Base-by-base conservation (phyloP, 345 rosid species). In the Lagerstroemia speciosa region DNA sequence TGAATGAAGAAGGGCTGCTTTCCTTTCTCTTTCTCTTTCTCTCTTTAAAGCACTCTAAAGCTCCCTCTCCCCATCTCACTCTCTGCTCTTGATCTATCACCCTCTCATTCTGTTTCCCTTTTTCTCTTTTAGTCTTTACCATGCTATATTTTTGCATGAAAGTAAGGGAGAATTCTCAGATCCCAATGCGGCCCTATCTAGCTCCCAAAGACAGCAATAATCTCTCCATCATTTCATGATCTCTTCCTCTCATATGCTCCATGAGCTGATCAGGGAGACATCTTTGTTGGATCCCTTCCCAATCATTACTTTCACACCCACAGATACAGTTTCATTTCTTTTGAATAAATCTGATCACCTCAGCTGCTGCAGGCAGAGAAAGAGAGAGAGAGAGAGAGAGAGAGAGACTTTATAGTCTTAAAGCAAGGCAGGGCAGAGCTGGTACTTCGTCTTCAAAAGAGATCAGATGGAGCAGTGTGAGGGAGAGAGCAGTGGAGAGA, bases 161-260 rank as follows among this genome's bases (percentile, higher is more conserved):
- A 87, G 89, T 81, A 87, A 87, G 87, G 82, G 68, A 48, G 83
- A 83, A 73, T 82, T 78, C 84, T 83, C 74, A 78, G 87, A 86
- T 86, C 88, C 74, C 77, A 38, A 74, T 74, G 73, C 50, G 17
- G 67, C 71, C 69, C 82, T 41, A n/a, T n/a, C n/a, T n/a, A n/a
- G n/a, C n/a, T 69, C 68, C 71, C 77, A 80, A 48, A 48, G 55
- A 48, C 14, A 8, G 8, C 55, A 48, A 82, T 80, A 78, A 82
- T 81, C 71, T 76, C 69, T 71, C 58, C 66, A 82, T 86, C 71
- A 83, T 48, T 48, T 48, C 15, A 9, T 41, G 46, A 41, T 41
- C 46, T 9, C 46, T 41, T 16, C 14, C 46, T 41, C 46, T 41
- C 65, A 41, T 14, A 26, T 22, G 65, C 6, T 30, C 31, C 65